Percentiles rank a stretch among this genome's conserved stretches.
These are phyloP conservation scores for Pugionium cornutum DNA, from an alignment of 345 rosid genomes.

Conservation along the genomic window DNA sequence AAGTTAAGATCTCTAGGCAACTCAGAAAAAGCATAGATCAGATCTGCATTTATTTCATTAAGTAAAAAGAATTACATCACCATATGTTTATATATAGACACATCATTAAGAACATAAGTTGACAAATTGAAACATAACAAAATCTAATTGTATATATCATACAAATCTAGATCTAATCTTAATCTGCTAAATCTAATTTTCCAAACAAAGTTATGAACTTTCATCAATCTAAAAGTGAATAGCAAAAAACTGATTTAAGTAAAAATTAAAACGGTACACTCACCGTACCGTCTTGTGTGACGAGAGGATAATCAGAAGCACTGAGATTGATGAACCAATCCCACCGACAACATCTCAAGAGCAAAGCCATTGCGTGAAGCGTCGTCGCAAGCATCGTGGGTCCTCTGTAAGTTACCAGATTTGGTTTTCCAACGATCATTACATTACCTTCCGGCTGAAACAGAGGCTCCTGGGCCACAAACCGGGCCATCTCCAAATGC, in stretches of 20 bases:
- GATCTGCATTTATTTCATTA: slow-evolving; percentile 57
- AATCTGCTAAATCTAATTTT: neutral
- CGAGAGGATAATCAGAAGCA: slow-evolving; percentile 90
- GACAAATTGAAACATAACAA: neutral
- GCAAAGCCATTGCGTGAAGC: slow-evolving; percentile 78
- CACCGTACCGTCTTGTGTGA: slow-evolving; percentile 99
- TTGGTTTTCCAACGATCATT: slow-evolving; percentile 71
- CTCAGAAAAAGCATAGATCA: slow-evolving; percentile 79
- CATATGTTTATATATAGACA: neutral
- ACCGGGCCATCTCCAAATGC: slow-evolving; percentile 57
- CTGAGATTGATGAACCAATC: slow-evolving; percentile 98
- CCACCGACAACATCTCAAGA: slow-evolving; percentile 76
- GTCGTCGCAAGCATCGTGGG: slow-evolving; percentile 92
- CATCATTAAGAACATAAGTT: slow-evolving; percentile 1
- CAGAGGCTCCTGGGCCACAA: slow-evolving; percentile 57
- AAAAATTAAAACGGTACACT: slow-evolving; percentile 46
- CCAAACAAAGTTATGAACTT: neutral
- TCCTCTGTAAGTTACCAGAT: slow-evolving; percentile 87
- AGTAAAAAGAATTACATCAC: neutral
- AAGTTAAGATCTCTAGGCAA: slow-evolving; percentile 87
- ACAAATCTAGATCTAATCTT: slow-evolving; percentile 15
- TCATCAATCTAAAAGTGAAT: slow-evolving; percentile 1
- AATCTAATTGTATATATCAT: neutral
- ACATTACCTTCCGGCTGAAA: slow-evolving; percentile 68
- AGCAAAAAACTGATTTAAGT: slow-evolving; percentile 5